These are phyloP conservation scores for Fagopyrum tataricum DNA, from an alignment of 148 eudicot genomes.

Conservation along the genomic window DNA sequence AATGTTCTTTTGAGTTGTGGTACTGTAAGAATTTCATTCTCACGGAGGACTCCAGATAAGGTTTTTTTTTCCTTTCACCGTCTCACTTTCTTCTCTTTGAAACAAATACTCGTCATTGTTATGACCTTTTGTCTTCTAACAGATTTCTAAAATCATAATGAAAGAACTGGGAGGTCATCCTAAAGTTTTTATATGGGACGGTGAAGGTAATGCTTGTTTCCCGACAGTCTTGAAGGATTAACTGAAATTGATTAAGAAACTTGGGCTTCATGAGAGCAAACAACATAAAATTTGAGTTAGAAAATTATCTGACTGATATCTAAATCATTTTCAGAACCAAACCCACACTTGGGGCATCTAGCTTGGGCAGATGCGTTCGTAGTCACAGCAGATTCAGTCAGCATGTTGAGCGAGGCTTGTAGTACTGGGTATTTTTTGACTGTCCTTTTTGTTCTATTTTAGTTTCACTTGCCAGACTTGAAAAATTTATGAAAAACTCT, in stretches of 20 bases:
- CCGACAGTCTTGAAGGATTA: neutral
- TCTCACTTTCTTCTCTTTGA: neutral
- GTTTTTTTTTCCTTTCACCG: conserved; percentile 21
- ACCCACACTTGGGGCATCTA: conserved; percentile 95
- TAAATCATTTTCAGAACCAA: conserved; percentile 51
- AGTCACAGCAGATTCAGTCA: conserved; percentile 90
- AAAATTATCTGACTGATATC: neutral
- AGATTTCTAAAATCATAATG: conserved; percentile 58
- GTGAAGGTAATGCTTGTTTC: conserved; percentile 60
- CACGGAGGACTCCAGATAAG: conserved; percentile 93
- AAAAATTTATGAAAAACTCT: neutral
- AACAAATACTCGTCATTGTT: neutral
- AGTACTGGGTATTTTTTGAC: conserved; percentile 75
- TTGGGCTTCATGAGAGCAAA: neutral
- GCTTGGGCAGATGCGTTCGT: conserved; percentile 98
- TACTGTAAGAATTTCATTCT: conserved; percentile 83
- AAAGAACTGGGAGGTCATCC: conserved; percentile 83
- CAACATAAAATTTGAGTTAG: neutral
- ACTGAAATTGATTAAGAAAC: neutral
- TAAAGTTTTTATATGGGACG: conserved; percentile 80
- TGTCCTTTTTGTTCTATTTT: neutral
- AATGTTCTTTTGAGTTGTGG: conserved; percentile 78
- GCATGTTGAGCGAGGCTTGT: conserved; percentile 98
- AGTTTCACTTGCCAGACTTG: neutral
- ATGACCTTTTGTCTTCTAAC: conserved; percentile 11